Percentiles rank a stretch among this genome's conserved stretches.
Conservation (phyloP, 108 stramenopile genomes). For the Nitzschia sp. region DNA sequence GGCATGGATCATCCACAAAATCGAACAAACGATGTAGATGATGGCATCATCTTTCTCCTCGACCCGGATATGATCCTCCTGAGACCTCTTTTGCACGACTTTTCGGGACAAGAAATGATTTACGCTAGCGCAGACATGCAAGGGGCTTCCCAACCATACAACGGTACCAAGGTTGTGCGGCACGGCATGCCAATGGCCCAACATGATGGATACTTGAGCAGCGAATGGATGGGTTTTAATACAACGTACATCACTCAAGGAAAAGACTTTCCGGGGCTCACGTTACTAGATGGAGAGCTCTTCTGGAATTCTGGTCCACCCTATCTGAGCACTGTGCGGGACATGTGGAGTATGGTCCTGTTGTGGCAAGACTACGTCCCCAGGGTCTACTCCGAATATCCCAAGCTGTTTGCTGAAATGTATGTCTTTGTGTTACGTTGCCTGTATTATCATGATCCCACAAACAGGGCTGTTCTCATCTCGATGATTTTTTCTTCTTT, state of each 20-base stretch:
- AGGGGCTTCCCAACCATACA: not conserved
- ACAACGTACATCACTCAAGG: conserved; percentile 63
- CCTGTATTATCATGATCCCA: too few relatives aligned
- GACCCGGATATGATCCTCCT: conserved; percentile 96
- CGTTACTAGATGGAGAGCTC: conserved; percentile 36
- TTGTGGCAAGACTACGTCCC: conserved; percentile 65
- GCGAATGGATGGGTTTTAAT: conserved; percentile 73
- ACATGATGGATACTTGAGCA: conserved; percentile 86
- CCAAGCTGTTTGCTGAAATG: conserved; percentile 86
- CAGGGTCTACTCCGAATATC: conserved; percentile 52
- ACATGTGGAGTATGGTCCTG: conserved; percentile 74
- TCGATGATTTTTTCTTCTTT: not conserved
- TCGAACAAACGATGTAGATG: conserved; percentile 11
- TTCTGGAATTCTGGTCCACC: conserved; percentile 89
- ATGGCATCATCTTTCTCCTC: conserved; percentile 85
- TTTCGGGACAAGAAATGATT: conserved; percentile 27
- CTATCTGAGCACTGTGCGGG: conserved; percentile 79
- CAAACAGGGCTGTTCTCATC: too few relatives aligned
- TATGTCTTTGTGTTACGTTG: conserved; percentile 47
- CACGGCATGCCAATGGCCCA: conserved; percentile 87
- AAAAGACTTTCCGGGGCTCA: conserved; percentile 38
- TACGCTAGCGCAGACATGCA: not conserved
- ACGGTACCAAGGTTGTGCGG: conserved; percentile 32
- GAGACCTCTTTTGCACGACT: conserved; percentile 76
- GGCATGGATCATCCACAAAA: conserved; percentile 39